Evolutionary conservation across 2,329 filamentous ascomycete species (phyloP).

Genomic region (Xylariaceae sp.): DNA sequence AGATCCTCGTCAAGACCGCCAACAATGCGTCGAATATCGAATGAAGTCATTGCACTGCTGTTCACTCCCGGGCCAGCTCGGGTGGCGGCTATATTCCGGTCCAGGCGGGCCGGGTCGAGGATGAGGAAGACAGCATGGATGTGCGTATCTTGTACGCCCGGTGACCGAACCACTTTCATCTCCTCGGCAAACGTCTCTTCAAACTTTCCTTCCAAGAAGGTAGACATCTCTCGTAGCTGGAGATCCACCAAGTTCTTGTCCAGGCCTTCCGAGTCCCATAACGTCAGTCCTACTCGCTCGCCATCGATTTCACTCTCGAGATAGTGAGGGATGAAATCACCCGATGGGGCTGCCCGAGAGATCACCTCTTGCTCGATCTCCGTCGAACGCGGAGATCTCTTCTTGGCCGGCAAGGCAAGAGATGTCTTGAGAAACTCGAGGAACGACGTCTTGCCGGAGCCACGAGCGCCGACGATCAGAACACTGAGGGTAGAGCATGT

Average conservation of each 20-base stretch:
- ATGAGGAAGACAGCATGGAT: conserved; percentile 94
- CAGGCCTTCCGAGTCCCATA: conserved; percentile 94
- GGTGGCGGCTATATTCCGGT: conserved; percentile 69
- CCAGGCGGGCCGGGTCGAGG: conserved; percentile 80
- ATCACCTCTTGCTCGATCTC: conserved; percentile 53
- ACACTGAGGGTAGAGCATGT: too few relatives aligned
- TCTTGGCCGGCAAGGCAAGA: conserved; percentile 75
- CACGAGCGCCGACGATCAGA: conserved; percentile 80
- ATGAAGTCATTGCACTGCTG: conserved; percentile 42
- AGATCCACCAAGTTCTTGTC: conserved; percentile 94
- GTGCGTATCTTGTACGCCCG: conserved; percentile 90
- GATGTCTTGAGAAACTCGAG: conserved; percentile 90
- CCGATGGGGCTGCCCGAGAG: conserved; percentile 46
- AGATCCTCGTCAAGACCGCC: conserved; percentile 81
- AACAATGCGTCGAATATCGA: conserved; percentile 44
- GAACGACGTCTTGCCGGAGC: conserved; percentile 92
- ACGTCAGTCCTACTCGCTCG: conserved; percentile 83
- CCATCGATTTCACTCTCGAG: conserved; percentile 91
- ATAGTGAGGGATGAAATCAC: conserved; percentile 81
- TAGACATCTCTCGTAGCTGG: conserved; percentile 83
- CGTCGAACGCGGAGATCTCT: conserved; percentile 51
- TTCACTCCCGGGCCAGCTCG: conserved; percentile 50
- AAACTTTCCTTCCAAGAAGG: conserved; percentile 95
- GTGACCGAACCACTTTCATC: conserved; percentile 92
- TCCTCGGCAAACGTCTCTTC: conserved; percentile 97